Evolutionary conservation across 352 stramenopile species (phyloP).

Genomic region (Heterotrichella gracilis): DNA sequence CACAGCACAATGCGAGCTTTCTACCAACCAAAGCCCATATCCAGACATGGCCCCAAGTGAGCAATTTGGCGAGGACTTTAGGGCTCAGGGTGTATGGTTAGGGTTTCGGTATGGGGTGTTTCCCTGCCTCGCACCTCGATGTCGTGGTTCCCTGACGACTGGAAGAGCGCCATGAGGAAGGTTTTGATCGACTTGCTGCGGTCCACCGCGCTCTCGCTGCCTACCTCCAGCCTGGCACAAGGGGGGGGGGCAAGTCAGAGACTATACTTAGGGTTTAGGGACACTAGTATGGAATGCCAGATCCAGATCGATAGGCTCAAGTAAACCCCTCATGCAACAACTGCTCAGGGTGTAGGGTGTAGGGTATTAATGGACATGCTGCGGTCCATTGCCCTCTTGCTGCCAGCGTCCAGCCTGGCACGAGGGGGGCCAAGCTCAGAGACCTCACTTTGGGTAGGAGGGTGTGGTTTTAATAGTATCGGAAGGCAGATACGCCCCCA

Average conservation of each 20-base stretch:
- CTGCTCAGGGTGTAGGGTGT: constrained; percentile 31
- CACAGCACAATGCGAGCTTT: too few species aligned
- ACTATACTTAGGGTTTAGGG: not conserved
- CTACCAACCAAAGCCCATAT: too few species aligned
- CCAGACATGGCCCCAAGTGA: too few species aligned
- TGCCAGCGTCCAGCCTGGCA: not conserved
- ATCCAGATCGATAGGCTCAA: not conserved
- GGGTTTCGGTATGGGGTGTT: too few species aligned
- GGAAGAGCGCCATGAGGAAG: constrained; percentile 46
- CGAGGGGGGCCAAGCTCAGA: too few species aligned
- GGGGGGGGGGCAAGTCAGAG: not conserved
- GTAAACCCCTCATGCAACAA: not conserved
- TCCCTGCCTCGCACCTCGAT: too few species aligned
- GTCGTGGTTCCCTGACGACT: constrained; percentile 28
- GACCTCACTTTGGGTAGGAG: too few species aligned
- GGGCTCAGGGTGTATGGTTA: too few species aligned
- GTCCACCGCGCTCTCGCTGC: constrained; percentile 75
- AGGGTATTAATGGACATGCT: constrained; percentile 39
- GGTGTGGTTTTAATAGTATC: too few species aligned
- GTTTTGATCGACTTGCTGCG: constrained; percentile 57
- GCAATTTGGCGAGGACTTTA: too few species aligned
- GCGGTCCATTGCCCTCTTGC: constrained; percentile 20
- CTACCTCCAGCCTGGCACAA: constrained; percentile 60
- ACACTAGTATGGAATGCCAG: not conserved
- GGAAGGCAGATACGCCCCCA: too few species aligned